Conservation (phyloP, 2,329 filamentous ascomycete species). For the Dothiorella sarmentorum region DNA sequence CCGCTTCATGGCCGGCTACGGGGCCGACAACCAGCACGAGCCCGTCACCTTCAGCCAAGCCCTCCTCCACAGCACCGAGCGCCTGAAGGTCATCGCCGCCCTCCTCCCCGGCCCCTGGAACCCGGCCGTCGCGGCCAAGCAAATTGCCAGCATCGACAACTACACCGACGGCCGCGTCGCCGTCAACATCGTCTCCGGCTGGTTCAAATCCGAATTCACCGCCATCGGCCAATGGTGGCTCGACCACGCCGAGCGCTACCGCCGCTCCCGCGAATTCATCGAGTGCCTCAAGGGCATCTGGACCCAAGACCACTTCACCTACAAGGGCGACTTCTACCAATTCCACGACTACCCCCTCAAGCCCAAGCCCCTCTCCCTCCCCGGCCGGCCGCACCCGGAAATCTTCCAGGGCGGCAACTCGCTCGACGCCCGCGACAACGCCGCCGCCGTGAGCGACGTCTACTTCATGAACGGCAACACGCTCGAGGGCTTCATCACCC, state of each 20-base stretch:
- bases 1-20: constrained; percentile 52
- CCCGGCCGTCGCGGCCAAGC: constrained; percentile 52
- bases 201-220: constrained; percentile 54
- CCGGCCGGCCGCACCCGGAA: constrained; percentile 46
- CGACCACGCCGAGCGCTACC: constrained; percentile 52
- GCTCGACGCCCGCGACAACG: constrained; percentile 50
- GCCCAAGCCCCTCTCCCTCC: constrained; percentile 45
- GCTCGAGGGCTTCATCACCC: constrained; percentile 49
- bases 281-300: constrained; percentile 51
- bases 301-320: constrained; percentile 49
- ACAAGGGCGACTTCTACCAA: constrained; percentile 52
- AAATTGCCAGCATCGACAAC: constrained; percentile 53
- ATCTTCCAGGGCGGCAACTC: constrained; percentile 55
- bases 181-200: constrained; percentile 53
- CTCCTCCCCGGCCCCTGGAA: constrained; percentile 52
- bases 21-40: constrained; percentile 50
- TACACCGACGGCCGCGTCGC: constrained; percentile 51
- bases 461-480: constrained; percentile 59
- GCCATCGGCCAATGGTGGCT: constrained; percentile 55
- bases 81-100: constrained; percentile 51
- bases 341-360: constrained; percentile 50
- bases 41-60: constrained; percentile 53
- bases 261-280: constrained; percentile 51
- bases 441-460: constrained; percentile 47
- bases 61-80: constrained; percentile 46